These are phyloP conservation scores for Melaleuca alternifolia DNA, from an alignment of 345 rosid species.

Conservation along the genomic window DNA sequence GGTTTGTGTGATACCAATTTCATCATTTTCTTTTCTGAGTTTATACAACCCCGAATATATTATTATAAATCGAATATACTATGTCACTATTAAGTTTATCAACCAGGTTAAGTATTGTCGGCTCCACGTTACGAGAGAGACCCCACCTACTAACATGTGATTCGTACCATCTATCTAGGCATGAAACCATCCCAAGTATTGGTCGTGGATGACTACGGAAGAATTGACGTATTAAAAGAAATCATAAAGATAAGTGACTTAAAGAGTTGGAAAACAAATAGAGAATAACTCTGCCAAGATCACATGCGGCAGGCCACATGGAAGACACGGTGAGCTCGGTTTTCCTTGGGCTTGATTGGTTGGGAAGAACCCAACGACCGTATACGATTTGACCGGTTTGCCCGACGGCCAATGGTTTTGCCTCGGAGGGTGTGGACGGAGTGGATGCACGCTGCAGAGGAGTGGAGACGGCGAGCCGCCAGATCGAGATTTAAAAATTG, in stretches of 20 bases:
- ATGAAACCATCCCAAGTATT: background rate
- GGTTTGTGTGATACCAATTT: background rate
- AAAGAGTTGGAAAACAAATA: too few relatives aligned
- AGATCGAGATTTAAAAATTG: background rate
- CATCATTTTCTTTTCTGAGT: background rate
- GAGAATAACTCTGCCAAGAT: background rate
- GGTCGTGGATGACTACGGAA: background rate
- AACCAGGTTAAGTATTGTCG: background rate
- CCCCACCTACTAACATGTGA: background rate
- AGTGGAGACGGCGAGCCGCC: background rate
- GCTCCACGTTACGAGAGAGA: background rate
- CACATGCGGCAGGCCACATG: background rate
- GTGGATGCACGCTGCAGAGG: background rate
- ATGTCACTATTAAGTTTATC: background rate
- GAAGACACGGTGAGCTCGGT: background rate
- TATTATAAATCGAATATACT: background rate
- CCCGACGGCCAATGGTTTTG: background rate
- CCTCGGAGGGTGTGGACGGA: background rate
- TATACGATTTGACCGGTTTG: background rate
- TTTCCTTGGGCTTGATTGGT: background rate
- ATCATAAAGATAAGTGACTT: background rate
- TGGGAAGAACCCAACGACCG: background rate
- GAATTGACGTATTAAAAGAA: background rate
- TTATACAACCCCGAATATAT: background rate
- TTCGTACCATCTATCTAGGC: background rate